A percentile compares a stretch with the other conserved stretches of the same genome.
Conservation (phyloP, 2,329 filamentous ascomycete genomes). For the Trichoderma koningiopsis region DNA sequence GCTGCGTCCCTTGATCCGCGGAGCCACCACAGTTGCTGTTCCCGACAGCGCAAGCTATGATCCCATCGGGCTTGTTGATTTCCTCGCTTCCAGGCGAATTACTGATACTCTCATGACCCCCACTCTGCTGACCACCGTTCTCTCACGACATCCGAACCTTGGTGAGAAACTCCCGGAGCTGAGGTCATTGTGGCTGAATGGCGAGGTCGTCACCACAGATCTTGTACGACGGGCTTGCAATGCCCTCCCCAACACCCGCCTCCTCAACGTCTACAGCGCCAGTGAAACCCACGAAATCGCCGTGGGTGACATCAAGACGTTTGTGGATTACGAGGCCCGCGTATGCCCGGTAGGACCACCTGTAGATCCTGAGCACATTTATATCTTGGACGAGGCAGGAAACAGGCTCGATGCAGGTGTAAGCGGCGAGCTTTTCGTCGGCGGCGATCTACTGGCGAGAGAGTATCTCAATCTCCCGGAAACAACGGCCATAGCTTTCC, state of each 20-base stretch:
- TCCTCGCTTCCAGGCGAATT: constrained; percentile 65
- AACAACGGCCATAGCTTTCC: constrained; percentile 72
- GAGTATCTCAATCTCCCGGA: constrained; percentile 81
- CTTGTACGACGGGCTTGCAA: constrained; percentile 68
- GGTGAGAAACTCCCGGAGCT: constrained; percentile 65
- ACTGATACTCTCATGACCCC: constrained; percentile 86
- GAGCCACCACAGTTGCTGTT: constrained; percentile 74
- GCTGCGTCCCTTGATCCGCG: constrained; percentile 71
- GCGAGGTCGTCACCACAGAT: constrained; percentile 79
- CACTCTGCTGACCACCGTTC: constrained; percentile 72
- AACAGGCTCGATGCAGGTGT: constrained; percentile 63
- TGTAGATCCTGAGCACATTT: constrained; percentile 67
- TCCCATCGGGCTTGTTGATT: constrained; percentile 70
- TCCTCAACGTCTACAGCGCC: constrained; percentile 81
- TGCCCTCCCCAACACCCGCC: constrained; percentile 66
- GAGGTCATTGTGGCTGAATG: constrained; percentile 76
- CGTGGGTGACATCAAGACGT: constrained; percentile 71
- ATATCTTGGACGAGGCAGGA: constrained; percentile 71
- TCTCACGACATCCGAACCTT: constrained; percentile 69
- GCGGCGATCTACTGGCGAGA: constrained; percentile 71
- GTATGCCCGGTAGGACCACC: constrained; percentile 76
- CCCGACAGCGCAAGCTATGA: constrained; percentile 79
- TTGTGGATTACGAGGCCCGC: constrained; percentile 62
- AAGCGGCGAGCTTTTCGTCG: constrained; percentile 74
- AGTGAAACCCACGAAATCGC: constrained; percentile 82